Percentiles rank a stretch among this genome's conserved stretches.
Evolutionary conservation across 257 asterid species (phyloP).

Genomic region (Nicotiana undulata): DNA sequence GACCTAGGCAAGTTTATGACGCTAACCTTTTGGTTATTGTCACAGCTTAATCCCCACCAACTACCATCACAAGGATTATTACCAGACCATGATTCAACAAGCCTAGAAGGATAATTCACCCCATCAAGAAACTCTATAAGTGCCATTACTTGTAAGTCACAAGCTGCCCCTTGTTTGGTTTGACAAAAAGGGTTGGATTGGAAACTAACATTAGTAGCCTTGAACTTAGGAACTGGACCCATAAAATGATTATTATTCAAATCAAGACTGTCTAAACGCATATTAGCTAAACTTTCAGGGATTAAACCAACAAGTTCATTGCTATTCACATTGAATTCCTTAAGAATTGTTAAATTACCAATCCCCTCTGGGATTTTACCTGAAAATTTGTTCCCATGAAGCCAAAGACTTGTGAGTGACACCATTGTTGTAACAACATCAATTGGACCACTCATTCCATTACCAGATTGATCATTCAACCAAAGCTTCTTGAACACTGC

Average conservation of each 20-base stretch:
- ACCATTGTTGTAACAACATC: constrained; percentile 46
- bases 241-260: constrained; percentile 69
- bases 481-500: constrained; percentile 43
- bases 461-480: constrained; percentile 62
- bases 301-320: constrained; percentile 72
- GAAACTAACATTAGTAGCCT: constrained; percentile 39
- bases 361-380: constrained; percentile 66
- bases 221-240: constrained; percentile 77
- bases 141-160: constrained; percentile 61
- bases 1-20: constrained; percentile 46
- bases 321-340: constrained; percentile 51
- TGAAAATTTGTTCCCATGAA: constrained; percentile 73
- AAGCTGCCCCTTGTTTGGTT: constrained; percentile 36
- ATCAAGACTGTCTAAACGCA: constrained; percentile 49
- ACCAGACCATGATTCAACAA: constrained; percentile 72
- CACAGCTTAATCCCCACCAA: constrained; percentile 78
- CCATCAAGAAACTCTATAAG: constrained; percentile 72
- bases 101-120: constrained; percentile 54
- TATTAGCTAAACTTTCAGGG: constrained; percentile 46
- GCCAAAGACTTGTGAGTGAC: constrained; percentile 73
- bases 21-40: constrained; percentile 29
- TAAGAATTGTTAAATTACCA: constrained; percentile 45
- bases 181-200: constrained; percentile 54
- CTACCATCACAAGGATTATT: constrained; percentile 51
- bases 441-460: constrained; percentile 64